Conservation (phyloP, 2,329 filamentous ascomycete genomes). For the Capronia americana region DNA sequence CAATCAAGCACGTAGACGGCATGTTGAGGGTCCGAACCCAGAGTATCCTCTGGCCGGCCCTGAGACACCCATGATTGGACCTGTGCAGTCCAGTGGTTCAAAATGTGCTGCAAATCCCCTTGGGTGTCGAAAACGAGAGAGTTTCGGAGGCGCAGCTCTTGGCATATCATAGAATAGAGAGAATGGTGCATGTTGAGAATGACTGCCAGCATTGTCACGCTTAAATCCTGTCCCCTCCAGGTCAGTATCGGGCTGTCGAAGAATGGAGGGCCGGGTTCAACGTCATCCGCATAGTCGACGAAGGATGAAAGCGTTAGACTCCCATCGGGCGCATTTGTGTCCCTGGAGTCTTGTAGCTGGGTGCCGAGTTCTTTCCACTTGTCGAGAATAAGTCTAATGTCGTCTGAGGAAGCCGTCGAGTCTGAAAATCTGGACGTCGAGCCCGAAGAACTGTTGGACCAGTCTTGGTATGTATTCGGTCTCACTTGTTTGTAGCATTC, state of each 20-base stretch:
- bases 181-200: neutral
- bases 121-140: neutral
- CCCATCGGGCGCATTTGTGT: neutral
- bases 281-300: neutral
- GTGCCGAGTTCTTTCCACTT: constrained; percentile 6
- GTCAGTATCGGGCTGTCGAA: neutral
- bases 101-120: neutral
- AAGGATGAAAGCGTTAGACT: constrained; percentile 1
- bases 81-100: constrained; percentile 1
- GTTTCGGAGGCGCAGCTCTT: constrained; percentile 1
- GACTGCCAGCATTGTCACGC: neutral
- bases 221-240: neutral
- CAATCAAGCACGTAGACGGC: constrained; percentile 7
- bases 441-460: neutral
- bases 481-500: neutral
- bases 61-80: constrained; percentile 1
- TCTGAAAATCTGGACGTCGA: neutral
- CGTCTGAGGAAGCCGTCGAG: neutral
- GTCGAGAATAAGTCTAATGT: neutral
- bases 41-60: neutral
- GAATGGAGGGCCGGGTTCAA: constrained; percentile 1
- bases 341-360: neutral
- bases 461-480: neutral
- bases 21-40: neutral
- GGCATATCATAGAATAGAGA: neutral